Evolutionary conservation across 345 rosid species (phyloP).

Genomic region (Rhodomyrtus tomentosa): DNA sequence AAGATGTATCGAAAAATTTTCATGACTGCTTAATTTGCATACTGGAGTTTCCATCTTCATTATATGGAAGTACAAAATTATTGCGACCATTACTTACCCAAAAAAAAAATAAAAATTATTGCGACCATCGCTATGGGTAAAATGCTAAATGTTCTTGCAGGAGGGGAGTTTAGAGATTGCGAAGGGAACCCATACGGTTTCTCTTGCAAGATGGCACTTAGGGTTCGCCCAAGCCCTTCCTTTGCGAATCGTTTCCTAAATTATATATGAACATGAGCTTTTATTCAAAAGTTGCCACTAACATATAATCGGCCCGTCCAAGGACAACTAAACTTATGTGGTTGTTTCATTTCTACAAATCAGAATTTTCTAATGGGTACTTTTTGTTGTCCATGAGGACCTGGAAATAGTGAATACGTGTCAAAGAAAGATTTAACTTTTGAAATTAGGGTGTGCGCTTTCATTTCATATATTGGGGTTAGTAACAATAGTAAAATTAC

Average conservation of each 20-base stretch:
- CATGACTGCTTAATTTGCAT: background rate
- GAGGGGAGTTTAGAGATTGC: background rate
- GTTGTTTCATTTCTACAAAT: no score
- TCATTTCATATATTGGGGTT: no score
- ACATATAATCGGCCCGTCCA: background rate
- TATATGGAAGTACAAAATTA: background rate
- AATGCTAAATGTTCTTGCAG: background rate
- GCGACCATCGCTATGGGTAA: fast-evolving
- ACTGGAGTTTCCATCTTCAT: background rate
- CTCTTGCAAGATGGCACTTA: background rate
- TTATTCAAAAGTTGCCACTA: background rate
- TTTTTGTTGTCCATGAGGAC: background rate
- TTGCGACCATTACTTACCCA: background rate
- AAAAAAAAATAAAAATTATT: background rate
- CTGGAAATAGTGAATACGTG: no score
- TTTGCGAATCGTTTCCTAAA: no score
- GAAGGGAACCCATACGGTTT: background rate
- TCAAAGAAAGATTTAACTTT: background rate
- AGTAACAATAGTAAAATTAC: no score
- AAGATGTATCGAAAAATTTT: background rate
- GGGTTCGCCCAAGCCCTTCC: background rate
- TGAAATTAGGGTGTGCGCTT: no score
- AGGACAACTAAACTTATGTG: no score
- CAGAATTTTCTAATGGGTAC: background rate
- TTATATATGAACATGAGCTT: background rate